These are phyloP conservation scores for Cytospora paraplurivora DNA, from an alignment of 2,329 filamentous ascomycete species.

Conservation along the genomic window DNA sequence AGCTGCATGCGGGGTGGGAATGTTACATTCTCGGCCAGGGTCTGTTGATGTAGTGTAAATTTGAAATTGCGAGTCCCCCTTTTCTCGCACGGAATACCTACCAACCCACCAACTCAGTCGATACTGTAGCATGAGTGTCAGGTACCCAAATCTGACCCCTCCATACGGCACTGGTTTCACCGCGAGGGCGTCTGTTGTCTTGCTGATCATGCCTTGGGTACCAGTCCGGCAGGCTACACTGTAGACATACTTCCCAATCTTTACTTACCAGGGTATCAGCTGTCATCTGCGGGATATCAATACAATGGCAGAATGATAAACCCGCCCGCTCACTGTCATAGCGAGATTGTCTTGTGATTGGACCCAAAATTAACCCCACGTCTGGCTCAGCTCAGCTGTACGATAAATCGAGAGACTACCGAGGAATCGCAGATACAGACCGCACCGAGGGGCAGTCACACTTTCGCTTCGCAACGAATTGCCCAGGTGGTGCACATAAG, in stretches of 20 bases:
- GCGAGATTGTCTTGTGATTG: background rate
- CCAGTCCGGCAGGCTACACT: no score
- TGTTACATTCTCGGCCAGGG: constrained; percentile 27
- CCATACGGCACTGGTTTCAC: no score
- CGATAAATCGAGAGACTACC: background rate
- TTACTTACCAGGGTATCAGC: background rate
- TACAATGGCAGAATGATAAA: no score
- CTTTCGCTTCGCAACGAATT: background rate
- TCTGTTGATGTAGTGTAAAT: background rate
- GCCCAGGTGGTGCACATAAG: background rate
- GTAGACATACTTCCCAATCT: no score
- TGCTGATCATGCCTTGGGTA: no score
- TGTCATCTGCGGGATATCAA: no score
- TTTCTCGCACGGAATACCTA: constrained; percentile 3
- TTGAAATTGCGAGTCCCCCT: constrained; percentile 20
- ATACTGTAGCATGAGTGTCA: background rate
- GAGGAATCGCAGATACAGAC: background rate
- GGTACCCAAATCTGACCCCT: background rate
- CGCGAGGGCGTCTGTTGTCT: no score
- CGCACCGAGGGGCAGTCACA: background rate
- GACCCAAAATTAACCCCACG: background rate
- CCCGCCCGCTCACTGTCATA: no score
- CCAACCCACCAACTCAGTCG: no score
- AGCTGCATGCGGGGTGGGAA: constrained; percentile 26
- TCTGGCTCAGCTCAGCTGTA: background rate